phyloP scores from a whole-genome alignment of 2,329 filamentous ascomycete genomes.

The Gliomastix tumulicola region DNA sequence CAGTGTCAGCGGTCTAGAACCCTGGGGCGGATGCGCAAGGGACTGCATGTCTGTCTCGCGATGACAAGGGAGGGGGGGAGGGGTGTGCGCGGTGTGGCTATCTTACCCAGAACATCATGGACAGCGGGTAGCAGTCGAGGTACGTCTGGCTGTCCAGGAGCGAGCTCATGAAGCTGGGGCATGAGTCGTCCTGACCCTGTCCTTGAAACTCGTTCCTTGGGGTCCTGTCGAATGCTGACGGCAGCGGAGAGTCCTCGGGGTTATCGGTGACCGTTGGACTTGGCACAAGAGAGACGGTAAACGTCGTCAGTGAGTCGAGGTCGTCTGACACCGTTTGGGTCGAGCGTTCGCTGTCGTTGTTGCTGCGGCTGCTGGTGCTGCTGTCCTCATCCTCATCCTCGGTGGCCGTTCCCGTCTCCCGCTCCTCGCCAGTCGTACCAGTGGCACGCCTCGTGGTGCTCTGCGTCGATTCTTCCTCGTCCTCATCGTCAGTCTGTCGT shows the following conservation, averaged over 20 bases:
- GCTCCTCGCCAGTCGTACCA: no score
- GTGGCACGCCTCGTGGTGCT: no score
- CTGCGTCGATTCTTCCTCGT: conserved; percentile 6
- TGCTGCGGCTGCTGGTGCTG: background rate
- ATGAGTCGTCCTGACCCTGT: conserved; percentile 39
- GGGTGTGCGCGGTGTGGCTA: no score
- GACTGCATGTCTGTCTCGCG: no score
- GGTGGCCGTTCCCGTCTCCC: no score
- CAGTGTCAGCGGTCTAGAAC: no score
- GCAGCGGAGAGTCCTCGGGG: conserved; percentile 34
- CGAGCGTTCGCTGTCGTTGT: no score
- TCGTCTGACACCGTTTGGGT: conserved; percentile 2
- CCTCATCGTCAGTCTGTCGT: conserved; percentile 14
- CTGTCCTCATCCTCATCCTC: background rate
- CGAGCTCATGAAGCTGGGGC: conserved; percentile 59
- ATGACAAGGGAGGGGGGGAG: no score
- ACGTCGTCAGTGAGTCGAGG: background rate
- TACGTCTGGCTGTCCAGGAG: conserved; percentile 64
- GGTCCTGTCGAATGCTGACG: conserved; percentile 60
- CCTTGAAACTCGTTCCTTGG: conserved; percentile 55
- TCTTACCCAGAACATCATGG: conserved; percentile 70
- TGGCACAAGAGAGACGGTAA: background rate
- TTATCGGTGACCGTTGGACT: conserved; percentile 15
- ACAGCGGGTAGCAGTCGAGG: conserved; percentile 72
- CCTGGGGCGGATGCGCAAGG: no score